A percentile compares a stretch with the other conserved stretches of the same genome.
These are phyloP conservation scores for Penicillium sp. DNA, from an alignment of 2,329 filamentous ascomycete species.

Conservation along the genomic window DNA sequence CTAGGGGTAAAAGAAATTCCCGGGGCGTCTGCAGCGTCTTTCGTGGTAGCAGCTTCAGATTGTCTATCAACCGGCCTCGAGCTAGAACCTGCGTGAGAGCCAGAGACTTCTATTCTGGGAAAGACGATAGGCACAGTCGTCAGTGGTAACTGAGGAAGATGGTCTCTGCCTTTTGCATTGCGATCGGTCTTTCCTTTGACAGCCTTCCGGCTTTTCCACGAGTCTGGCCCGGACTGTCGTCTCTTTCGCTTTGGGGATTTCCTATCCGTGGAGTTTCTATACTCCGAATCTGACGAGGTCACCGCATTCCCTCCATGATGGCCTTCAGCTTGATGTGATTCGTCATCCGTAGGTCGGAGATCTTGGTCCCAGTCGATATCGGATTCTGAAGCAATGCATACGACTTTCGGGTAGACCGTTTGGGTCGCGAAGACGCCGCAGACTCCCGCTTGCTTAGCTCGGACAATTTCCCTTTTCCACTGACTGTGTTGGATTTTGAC, in stretches of 20 bases:
- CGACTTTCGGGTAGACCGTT: conserved; percentile 14
- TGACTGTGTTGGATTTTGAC: not conserved
- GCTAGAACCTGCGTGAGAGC: not conserved
- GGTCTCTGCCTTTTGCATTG: not conserved
- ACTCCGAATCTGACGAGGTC: conserved; percentile 13
- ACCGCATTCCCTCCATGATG: conserved; percentile 10
- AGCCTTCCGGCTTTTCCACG: conserved; percentile 12
- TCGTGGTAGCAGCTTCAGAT: not conserved
- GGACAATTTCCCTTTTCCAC: not conserved
- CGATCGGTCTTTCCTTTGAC: not conserved
- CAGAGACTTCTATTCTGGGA: not conserved
- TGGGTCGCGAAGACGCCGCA: conserved; percentile 13
- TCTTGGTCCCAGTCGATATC: conserved; percentile 33
- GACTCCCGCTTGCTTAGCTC: conserved; percentile 16
- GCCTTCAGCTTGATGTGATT: conserved; percentile 1
- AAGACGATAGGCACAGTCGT: not conserved
- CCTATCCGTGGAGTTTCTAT: not conserved
- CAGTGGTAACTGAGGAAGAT: conserved; percentile 10
- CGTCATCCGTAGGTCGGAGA: conserved; percentile 24
- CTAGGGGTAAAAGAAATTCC: not conserved
- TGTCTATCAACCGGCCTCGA: not conserved
- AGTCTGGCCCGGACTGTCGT: conserved; percentile 1
- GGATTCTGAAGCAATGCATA: conserved; percentile 13
- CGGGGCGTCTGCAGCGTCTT: not conserved
- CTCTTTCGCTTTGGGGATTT: conserved; percentile 4